These are phyloP conservation scores for Camelina sativa DNA, from an alignment of 345 rosid species.

Conservation along the genomic window DNA sequence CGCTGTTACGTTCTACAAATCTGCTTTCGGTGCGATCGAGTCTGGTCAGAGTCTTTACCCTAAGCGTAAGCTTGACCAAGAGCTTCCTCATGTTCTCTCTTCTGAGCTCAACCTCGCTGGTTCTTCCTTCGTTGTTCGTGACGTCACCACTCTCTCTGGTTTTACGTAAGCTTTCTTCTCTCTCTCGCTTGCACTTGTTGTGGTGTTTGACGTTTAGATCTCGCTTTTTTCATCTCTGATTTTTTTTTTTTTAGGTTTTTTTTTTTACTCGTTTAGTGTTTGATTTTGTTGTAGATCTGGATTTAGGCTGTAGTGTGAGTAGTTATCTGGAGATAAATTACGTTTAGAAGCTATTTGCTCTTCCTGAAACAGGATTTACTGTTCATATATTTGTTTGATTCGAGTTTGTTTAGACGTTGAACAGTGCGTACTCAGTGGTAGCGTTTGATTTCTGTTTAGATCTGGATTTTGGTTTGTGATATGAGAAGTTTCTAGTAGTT, in stretches of 20 bases:
- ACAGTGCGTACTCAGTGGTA: no score
- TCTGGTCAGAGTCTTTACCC: slow-evolving; percentile 62
- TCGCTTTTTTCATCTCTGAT: background rate
- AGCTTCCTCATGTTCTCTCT: slow-evolving; percentile 76
- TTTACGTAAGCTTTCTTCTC: slow-evolving; percentile 46
- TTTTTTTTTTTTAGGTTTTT: background rate
- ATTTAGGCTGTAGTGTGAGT: background rate
- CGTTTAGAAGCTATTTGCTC: background rate
- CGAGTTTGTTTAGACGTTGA: background rate
- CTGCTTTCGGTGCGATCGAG: slow-evolving; percentile 79
- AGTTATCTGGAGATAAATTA: background rate
- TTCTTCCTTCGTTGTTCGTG: slow-evolving; percentile 61
- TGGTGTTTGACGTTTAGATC: background rate
- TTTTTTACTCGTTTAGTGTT: background rate
- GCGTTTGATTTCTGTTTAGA: background rate
- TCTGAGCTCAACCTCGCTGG: slow-evolving; percentile 76
- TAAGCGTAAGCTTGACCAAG: slow-evolving; percentile 94
- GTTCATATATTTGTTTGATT: background rate
- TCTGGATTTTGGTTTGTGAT: slow-evolving; percentile 12
- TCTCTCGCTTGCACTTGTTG: background rate
- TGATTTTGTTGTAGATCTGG: slow-evolving; percentile 8
- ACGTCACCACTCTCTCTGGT: slow-evolving; percentile 46
- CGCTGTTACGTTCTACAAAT: slow-evolving; percentile 83
- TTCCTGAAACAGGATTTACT: background rate
- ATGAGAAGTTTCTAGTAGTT: background rate